Conservation (phyloP, 225 moss, liverwort and hornwort genomes). For the Physcomitrium patens region DNA sequence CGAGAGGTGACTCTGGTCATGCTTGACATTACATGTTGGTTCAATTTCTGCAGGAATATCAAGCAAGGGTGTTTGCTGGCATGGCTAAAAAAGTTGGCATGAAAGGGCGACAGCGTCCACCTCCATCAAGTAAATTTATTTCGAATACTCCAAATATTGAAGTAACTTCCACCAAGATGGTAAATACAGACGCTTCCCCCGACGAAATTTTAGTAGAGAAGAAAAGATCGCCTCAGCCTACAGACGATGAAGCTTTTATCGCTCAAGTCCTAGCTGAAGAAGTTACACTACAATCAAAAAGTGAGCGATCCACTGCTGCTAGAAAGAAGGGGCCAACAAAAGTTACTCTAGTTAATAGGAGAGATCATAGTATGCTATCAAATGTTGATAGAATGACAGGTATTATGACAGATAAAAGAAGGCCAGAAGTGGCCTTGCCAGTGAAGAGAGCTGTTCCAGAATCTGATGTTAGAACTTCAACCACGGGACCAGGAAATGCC, state of each 20-base stretch:
- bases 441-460: slow-evolving; percentile 9
- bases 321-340: slow-evolving; percentile 49
- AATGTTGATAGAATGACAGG: slow-evolving; percentile 17
- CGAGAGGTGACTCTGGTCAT: slow-evolving; percentile 7
- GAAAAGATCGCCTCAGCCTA: slow-evolving; percentile 19
- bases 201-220: slow-evolving; percentile 31
- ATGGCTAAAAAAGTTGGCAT: slow-evolving; percentile 46
- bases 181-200: background rate
- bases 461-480: slow-evolving; percentile 21
- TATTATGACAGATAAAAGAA: slow-evolving; percentile 13
- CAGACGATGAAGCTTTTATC: slow-evolving; percentile 48
- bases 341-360: slow-evolving; percentile 44
- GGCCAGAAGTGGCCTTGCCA: slow-evolving; percentile 18
- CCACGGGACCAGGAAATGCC: slow-evolving; percentile 25
- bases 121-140: background rate
- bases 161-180: background rate
- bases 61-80: slow-evolving; percentile 64
- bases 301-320: slow-evolving; percentile 49
- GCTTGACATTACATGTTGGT: background rate
- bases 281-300: slow-evolving; percentile 42
- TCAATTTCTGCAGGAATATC: slow-evolving; percentile 61
- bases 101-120: background rate
- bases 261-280: slow-evolving; percentile 67
- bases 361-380: slow-evolving; percentile 17
- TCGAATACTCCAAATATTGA: background rate